Conservation (phyloP, 305 asterid species). For the Stenogyne calaminthoides region DNA sequence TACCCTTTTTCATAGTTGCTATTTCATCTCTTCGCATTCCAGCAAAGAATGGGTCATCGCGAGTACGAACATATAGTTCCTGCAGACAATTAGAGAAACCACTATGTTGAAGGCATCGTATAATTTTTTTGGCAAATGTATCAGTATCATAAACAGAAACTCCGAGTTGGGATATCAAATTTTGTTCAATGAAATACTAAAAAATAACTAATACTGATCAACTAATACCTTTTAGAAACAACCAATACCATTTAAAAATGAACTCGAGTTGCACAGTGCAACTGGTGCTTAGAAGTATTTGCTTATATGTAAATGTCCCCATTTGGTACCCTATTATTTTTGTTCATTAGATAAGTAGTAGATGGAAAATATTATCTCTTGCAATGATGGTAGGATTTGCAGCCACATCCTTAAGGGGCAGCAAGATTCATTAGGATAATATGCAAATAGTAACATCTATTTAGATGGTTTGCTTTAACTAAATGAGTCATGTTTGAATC, state of each 20-base stretch:
- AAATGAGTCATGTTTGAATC: background rate
- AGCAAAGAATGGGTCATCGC: constrained; percentile 63
- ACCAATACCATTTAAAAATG: too few relatives aligned
- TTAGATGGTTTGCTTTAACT: background rate
- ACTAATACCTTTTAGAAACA: too few relatives aligned
- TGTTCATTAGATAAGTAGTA: constrained; percentile 6
- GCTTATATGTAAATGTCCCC: background rate
- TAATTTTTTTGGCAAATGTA: background rate
- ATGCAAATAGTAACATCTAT: background rate
- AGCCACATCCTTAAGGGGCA: background rate
- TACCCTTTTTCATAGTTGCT: constrained; percentile 39
- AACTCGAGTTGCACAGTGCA: too few relatives aligned
- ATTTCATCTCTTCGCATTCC: constrained; percentile 80
- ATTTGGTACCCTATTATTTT: background rate
- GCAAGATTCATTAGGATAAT: background rate
- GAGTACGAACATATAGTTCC: constrained; percentile 61
- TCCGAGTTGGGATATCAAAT: too few relatives aligned
- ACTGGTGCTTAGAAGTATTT: background rate
- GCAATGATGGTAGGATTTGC: background rate
- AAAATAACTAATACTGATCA: too few relatives aligned
- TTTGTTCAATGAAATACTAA: too few relatives aligned
- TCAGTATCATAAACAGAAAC: background rate
- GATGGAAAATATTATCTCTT: background rate
- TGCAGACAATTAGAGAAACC: constrained; percentile 27
- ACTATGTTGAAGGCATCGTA: background rate